Percentiles rank a stretch among this genome's conserved stretches.
Evolutionary conservation across 768 basidiomycete genomes (phyloP).

Genomic region (Galerina marginata): DNA sequence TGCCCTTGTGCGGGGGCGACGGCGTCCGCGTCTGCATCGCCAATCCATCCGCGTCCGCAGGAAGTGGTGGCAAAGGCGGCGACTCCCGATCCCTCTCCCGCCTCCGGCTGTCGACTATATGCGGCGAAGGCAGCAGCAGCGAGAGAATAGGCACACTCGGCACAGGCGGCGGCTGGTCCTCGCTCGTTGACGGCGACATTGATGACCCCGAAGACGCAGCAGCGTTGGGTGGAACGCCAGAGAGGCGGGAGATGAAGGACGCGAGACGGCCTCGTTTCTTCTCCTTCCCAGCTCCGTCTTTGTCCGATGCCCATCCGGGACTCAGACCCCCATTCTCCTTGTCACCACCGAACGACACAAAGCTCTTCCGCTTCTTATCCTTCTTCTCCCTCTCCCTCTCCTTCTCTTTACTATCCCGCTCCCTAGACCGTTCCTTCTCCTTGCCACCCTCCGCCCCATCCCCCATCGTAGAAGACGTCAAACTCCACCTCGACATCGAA

Average conservation of each 20-base stretch:
- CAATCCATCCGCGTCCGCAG: background rate
- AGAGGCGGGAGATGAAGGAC: slow-evolving; percentile 29
- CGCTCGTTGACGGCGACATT: background rate
- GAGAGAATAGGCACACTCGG: slow-evolving; percentile 12
- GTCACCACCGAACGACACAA: slow-evolving; percentile 10
- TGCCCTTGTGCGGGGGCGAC: too few relatives aligned
- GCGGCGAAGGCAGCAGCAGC: slow-evolving; percentile 8
- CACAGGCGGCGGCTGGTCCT: slow-evolving; percentile 1
- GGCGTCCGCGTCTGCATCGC: too few relatives aligned
- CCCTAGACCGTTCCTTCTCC: too few relatives aligned
- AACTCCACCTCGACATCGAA: slow-evolving; percentile 26
- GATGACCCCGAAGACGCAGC: background rate
- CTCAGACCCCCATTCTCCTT: slow-evolving; percentile 3
- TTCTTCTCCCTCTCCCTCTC: slow-evolving; percentile 7
- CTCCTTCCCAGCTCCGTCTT: slow-evolving; percentile 3
- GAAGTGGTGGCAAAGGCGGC: slow-evolving; percentile 3
- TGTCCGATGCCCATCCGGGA: background rate
- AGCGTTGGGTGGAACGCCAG: slow-evolving; percentile 9
- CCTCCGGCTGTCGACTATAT: background rate
- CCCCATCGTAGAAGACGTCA: slow-evolving; percentile 18
- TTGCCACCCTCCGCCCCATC: background rate
- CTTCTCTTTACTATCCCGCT: background rate
- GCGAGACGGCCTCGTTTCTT: slow-evolving; percentile 25
- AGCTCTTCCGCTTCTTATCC: slow-evolving; percentile 18
- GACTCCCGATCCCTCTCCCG: background rate